Evolutionary conservation across 768 basidiomycete species (phyloP), one percentile per base, ranked within the genome.

Genomic region (Trametes cingulata): DNA sequence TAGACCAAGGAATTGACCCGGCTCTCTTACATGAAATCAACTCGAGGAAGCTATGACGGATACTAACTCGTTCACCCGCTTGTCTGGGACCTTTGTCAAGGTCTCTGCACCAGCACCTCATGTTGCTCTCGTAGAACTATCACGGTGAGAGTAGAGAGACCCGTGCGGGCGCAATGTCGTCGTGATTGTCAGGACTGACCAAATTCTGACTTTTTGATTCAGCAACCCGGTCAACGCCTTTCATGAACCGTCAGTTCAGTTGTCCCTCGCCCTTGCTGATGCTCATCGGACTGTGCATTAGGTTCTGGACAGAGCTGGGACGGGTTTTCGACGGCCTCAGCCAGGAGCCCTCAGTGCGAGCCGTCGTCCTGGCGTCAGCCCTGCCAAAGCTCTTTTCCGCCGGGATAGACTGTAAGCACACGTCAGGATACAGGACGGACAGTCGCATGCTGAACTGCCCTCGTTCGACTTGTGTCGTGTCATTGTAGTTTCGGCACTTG

Each of bases 351-450:
- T 83, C 86, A 29, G 82, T 93, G 1, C 82, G 90, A 17, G 88
- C 78, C 2, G 78, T 91, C 6, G 90, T 96, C 0, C 74, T 96
- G 0, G 84, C 87, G 0, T 93, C 91, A 0, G 76, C 75, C 1
- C 68, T 88, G 2, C 84, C 86, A 0, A 92, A 89, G 70, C 72
- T 85, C 4, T 96, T 93, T 70, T 89, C 88, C 0, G 93, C 91
- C 1, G 94, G 95, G 0, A 72, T 96, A 6, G 94, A 96, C 70
- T 69, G 93, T 91, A 63, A 63, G 82, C 66, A 15, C 10, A 33
- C n/a, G 6, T 17, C 19, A n/a, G 19, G 2, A 3, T 17, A 35
- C 17, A 17, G 7, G 14, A 36, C n/a, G 2, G 17, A n/a, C 12
- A 17, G 35, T 10, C 17, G 9, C 5, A 19, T 6, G 17, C 19